A percentile compares a stretch with the other conserved stretches of the same genome.
phyloP scores from a whole-genome alignment of 2,329 filamentous ascomycete species.

The Calcarisporium arbuscula region DNA sequence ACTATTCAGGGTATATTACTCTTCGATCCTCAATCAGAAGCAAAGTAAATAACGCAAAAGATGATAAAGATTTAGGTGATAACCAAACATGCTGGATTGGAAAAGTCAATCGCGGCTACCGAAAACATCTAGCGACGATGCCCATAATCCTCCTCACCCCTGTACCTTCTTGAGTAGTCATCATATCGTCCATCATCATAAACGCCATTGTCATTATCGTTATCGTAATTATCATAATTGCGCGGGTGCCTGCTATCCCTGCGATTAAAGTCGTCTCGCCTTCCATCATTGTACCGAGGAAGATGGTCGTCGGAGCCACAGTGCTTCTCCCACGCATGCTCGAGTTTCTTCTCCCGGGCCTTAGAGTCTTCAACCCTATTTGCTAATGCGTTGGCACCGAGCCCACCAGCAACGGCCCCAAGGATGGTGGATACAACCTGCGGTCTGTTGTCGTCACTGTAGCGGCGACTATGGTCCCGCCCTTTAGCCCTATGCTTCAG shows the following conservation, averaged over 20 bases:
- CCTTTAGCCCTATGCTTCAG: slow-evolving; percentile 17
- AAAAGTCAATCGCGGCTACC: no score
- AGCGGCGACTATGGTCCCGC: slow-evolving; percentile 12
- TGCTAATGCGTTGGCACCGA: slow-evolving; percentile 46
- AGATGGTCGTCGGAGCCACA: slow-evolving; percentile 22
- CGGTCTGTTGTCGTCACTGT: slow-evolving; percentile 23
- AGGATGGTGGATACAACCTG: slow-evolving; percentile 42
- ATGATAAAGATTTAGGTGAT: no score
- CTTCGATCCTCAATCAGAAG: no score
- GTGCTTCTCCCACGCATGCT: slow-evolving; percentile 27
- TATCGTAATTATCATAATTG: slow-evolving; percentile 16
- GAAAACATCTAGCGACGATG: no score
- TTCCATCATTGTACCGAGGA: slow-evolving; percentile 17
- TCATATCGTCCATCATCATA: slow-evolving; percentile 18
- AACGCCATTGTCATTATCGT: slow-evolving; percentile 21
- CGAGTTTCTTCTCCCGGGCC: slow-evolving; percentile 24
- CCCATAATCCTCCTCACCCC: slow-evolving; percentile 8
- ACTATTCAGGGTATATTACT: no score
- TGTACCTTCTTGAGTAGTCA: no score
- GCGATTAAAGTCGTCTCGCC: slow-evolving; percentile 8
- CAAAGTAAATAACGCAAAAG: no score
- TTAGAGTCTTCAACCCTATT: slow-evolving; percentile 34
- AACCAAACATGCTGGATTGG: no score
- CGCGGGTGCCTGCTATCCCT: slow-evolving; percentile 14
- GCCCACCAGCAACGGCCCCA: slow-evolving; percentile 47